Percentiles rank a stretch among this genome's conserved stretches.
Conservation (phyloP, 768 basidiomycete species). For the Kwoniella dendrophila region DNA sequence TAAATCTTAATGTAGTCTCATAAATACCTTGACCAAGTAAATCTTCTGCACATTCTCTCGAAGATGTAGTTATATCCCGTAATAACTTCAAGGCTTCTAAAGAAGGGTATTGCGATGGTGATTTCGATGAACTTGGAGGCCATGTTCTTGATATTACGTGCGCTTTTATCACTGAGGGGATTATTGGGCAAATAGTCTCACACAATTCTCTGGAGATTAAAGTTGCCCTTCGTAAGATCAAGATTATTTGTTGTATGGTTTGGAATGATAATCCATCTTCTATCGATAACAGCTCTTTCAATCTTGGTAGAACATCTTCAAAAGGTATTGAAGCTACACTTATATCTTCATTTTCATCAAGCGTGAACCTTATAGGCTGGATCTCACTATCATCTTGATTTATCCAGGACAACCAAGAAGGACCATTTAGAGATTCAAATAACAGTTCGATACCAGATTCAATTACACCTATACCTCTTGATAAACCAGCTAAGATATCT, state of each 20-base stretch:
- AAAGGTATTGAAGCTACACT: constrained; percentile 33
- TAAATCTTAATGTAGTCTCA: constrained; percentile 72
- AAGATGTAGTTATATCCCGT: constrained; percentile 60
- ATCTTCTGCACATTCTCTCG: constrained; percentile 67
- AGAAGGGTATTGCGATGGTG: constrained; percentile 16
- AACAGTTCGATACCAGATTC: constrained; percentile 48
- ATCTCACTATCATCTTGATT: background rate
- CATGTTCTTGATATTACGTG: constrained; percentile 31
- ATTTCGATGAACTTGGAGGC: constrained; percentile 18
- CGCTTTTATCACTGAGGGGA: constrained; percentile 28
- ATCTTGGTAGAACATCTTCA: constrained; percentile 37
- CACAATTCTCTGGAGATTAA: constrained; percentile 16
- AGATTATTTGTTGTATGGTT: constrained; percentile 41
- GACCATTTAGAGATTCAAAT: constrained; percentile 33
- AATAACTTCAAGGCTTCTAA: constrained; percentile 33
- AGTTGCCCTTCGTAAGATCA: constrained; percentile 37
- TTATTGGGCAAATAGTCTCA: constrained; percentile 31
- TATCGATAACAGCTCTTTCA: constrained; percentile 37
- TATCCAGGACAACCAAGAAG: constrained; percentile 15
- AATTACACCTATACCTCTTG: constrained; percentile 36
- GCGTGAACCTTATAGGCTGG: constrained; percentile 2
- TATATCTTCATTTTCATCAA: constrained; percentile 1
- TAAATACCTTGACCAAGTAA: constrained; percentile 61
- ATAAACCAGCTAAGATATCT: constrained; percentile 26
- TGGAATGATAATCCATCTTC: constrained; percentile 29